A percentile compares a stretch with the other conserved stretches of the same genome.
Evolutionary conservation across 140 eudicot species (phyloP).

Genomic region (Cichorium intybus): DNA sequence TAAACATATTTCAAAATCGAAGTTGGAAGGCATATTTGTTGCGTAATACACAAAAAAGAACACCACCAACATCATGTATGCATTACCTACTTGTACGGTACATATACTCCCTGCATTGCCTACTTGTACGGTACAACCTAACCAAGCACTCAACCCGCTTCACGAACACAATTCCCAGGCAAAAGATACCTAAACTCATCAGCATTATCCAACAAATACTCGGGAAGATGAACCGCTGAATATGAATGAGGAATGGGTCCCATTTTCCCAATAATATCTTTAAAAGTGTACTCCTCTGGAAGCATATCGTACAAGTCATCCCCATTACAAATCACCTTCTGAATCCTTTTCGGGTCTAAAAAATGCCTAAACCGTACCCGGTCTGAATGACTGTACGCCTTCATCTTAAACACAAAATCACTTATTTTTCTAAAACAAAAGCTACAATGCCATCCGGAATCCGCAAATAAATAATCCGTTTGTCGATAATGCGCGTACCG

Average conservation of each 20-base stretch:
- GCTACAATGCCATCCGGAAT: slow-evolving; percentile 53
- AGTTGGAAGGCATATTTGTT: slow-evolving; percentile 17
- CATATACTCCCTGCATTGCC: slow-evolving; percentile 5
- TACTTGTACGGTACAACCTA: slow-evolving; percentile 24
- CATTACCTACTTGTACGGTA: slow-evolving; percentile 3
- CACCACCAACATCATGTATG: slow-evolving; percentile 5
- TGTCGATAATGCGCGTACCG: slow-evolving; percentile 47
- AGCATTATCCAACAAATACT: slow-evolving; percentile 29
- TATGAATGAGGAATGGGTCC: slow-evolving; percentile 42
- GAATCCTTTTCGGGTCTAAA: slow-evolving; percentile 43
- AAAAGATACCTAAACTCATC: slow-evolving; percentile 42
- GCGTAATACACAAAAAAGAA: not conserved
- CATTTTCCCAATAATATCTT: slow-evolving; percentile 37
- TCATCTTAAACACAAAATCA: slow-evolving; percentile 47
- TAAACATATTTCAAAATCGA: slow-evolving; percentile 27
- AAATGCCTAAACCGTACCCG: slow-evolving; percentile 25
- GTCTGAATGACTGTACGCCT: slow-evolving; percentile 47
- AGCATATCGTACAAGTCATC: slow-evolving; percentile 50
- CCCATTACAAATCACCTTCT: slow-evolving; percentile 35
- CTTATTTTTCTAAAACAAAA: slow-evolving; percentile 38
- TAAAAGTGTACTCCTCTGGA: slow-evolving; percentile 45
- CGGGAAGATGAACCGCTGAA: slow-evolving; percentile 42
- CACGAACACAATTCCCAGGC: slow-evolving; percentile 42
- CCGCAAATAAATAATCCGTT: slow-evolving; percentile 35
- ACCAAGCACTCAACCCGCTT: slow-evolving; percentile 20